Base-by-base conservation (phyloP, 1,139 yeast genomes). In the Yamadazyma diospyri region DNA sequence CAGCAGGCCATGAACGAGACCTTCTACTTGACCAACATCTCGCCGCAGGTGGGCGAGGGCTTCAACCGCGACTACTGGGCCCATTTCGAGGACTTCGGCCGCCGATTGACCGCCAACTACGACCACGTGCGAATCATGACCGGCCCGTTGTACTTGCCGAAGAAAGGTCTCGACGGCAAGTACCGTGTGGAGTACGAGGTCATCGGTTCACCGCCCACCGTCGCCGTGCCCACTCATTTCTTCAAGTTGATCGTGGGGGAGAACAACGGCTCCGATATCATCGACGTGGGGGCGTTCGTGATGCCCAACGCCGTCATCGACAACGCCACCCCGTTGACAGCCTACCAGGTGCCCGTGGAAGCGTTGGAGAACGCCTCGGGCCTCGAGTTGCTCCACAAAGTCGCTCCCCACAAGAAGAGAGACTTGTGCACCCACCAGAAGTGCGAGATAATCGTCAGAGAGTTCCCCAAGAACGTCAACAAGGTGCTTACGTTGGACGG, bases 41-140 rank as follows among this genome's bases (percentile, higher is more conserved):
- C 95, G 8, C 99, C 99, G 1, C 99, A 92, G 57, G 95, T 92
- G 2, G 98, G 98, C 5, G 95, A 84, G 4, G 98, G 98, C 0
- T 92, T 92, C 65, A 92, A 92, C 60, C 72, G 98, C 45, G 97
- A 92, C 56, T 88, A 69, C 49, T 92, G 99, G 99, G 95, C 97
- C 1, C 96, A 88, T 57, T 77, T 94, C 41, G 99, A 92, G 57
- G 85, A 85, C 49, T 92, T 92, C 54, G 79, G 81, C 34, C 72
- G 99, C 40, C 69, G 86, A 35, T 68, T 92, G 43, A 83, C 95
- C 5, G 50, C 60, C 13, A 67, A 68, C 33, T 92, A 84, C 56
- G 74, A 73, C 36, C 71, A 78, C 33, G 95, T 94, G 10, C 70
- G 97, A 39, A 72, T 92, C 29, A 81, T 92, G 55, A 92, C 97